Evolutionary conservation across 371 early-diverging fungal species (phyloP).

Genomic region (Synchytrium microbalum): DNA sequence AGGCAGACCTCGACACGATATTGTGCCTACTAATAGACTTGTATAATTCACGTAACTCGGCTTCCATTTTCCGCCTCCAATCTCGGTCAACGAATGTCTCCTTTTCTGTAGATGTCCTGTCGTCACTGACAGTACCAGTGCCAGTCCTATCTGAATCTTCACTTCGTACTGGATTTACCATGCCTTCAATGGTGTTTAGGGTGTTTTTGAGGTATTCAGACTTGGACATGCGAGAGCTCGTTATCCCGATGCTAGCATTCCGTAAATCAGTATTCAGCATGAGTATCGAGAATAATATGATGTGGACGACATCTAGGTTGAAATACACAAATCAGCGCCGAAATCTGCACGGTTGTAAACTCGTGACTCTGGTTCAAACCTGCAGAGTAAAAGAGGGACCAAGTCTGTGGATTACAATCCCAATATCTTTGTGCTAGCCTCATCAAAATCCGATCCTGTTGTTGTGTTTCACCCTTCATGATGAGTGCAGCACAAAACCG

Average conservation of each 20-base stretch:
- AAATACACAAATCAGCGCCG: constrained; percentile 27
- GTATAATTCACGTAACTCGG: background rate
- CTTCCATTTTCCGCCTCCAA: background rate
- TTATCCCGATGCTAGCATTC: constrained; percentile 48
- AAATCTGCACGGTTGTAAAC: too few relatives aligned
- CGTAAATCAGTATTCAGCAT: constrained; percentile 90
- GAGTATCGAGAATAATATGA: constrained; percentile 74
- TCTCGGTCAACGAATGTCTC: background rate
- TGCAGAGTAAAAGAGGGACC: constrained; percentile 30
- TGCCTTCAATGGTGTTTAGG: constrained; percentile 19
- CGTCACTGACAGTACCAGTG: background rate
- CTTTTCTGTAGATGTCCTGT: background rate
- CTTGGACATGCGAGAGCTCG: constrained; percentile 44
- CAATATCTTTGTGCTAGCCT: constrained; percentile 73
- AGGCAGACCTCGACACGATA: background rate
- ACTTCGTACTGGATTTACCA: constrained; percentile 8
- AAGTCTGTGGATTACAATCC: constrained; percentile 62
- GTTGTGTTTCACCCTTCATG: constrained; percentile 86
- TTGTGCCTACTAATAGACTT: background rate
- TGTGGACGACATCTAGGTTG: constrained; percentile 59
- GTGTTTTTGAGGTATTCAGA: constrained; percentile 46
- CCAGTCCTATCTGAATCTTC: background rate
- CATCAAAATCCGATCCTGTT: constrained; percentile 78
- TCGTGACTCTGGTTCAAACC: too few relatives aligned
- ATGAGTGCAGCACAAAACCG: constrained; percentile 64